phyloP scores from a whole-genome alignment of 139 green algal genomes.

The Pseudopediastrum boryanum region DNA sequence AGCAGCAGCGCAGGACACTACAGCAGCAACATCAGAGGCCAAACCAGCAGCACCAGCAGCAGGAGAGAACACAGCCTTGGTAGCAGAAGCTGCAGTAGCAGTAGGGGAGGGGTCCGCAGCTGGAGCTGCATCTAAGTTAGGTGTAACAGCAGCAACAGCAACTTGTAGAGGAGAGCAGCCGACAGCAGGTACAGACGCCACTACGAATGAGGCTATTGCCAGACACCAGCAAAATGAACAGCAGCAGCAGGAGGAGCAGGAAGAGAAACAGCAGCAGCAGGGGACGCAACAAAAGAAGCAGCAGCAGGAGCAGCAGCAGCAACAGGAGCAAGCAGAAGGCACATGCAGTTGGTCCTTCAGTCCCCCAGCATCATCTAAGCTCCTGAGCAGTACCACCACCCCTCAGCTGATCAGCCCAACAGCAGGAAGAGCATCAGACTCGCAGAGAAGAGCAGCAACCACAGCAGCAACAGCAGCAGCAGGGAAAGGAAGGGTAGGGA shows the following conservation, averaged over 20 bases:
- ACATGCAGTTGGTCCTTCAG: slow-evolving; percentile 8
- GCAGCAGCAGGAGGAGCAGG: slow-evolving; percentile 7
- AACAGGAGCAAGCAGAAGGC: slow-evolving; percentile 1
- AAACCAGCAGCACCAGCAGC: slow-evolving; percentile 9
- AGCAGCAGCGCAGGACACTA: no score
- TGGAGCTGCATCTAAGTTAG: background rate
- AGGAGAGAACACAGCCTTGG: no score
- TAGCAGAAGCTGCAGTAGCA: slow-evolving; percentile 11
- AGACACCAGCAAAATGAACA: no score
- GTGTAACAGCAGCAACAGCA: slow-evolving; percentile 3
- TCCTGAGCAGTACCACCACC: slow-evolving; percentile 23
- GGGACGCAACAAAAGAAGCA: background rate
- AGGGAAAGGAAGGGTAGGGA: background rate
- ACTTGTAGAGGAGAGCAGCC: no score
- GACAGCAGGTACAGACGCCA: no score
- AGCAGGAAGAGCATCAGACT: background rate
- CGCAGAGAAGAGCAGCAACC: background rate
- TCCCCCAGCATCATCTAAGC: background rate
- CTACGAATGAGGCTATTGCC: no score
- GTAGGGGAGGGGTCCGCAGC: background rate
- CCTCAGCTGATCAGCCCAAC: background rate
- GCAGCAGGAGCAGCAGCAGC: slow-evolving; percentile 7
- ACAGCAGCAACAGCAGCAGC: background rate
- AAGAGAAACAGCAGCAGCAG: background rate
- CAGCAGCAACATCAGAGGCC: no score